Conservation (phyloP, 768 basidiomycete genomes). For the Russula compacta region DNA sequence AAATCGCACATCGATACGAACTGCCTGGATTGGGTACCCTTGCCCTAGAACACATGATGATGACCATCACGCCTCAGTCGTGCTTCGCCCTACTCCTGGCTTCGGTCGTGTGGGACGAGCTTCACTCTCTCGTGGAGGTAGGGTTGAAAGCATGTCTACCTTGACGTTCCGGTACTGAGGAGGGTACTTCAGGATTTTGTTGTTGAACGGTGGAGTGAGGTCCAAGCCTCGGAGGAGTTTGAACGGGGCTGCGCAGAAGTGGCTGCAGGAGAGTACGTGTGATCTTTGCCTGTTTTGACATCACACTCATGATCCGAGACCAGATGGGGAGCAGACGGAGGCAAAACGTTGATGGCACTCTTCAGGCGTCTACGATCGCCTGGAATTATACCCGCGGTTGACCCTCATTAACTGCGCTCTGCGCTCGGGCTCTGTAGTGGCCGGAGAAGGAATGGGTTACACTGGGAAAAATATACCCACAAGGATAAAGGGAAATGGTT, state of each 20-base stretch:
- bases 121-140: conserved; percentile 53
- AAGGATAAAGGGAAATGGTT: background rate
- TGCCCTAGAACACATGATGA: conserved; percentile 66
- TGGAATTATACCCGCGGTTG: conserved; percentile 23
- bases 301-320: conserved; percentile 1
- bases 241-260: conserved; percentile 64
- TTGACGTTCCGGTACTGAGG: conserved; percentile 10
- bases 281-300: background rate
- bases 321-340: conserved; percentile 66
- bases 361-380: conserved; percentile 63
- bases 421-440: background rate
- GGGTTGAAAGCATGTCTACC: conserved; percentile 16
- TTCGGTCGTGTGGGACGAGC: conserved; percentile 56
- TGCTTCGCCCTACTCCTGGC: conserved; percentile 65
- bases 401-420: background rate
- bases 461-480: background rate
- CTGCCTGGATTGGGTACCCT: conserved; percentile 58
- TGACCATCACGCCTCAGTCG: conserved; percentile 53
- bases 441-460: background rate
- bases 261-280: conserved; percentile 55
- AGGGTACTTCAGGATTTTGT: conserved; percentile 48
- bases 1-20: conserved; percentile 65
- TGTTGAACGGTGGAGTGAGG: conserved; percentile 68
- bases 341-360: conserved; percentile 55
- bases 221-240: conserved; percentile 53